phyloP scores from a whole-genome alignment of 345 rosid genomes.

The Citropsis articulata region DNA sequence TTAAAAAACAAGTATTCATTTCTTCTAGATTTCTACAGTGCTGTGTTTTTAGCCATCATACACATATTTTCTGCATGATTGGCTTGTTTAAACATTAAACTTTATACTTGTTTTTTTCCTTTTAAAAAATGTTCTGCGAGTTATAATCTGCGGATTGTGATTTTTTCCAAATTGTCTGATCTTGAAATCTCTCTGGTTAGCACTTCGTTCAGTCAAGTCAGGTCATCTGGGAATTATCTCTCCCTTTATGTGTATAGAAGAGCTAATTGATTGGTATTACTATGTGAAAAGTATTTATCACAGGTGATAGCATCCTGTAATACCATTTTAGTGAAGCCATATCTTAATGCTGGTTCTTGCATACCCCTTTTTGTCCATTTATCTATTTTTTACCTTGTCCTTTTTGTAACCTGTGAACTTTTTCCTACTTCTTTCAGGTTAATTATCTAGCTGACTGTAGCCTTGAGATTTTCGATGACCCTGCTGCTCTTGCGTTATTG shows the following conservation, averaged over 20 bases:
- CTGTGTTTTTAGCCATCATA: neutral
- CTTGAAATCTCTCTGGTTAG: neutral
- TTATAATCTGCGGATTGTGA: neutral
- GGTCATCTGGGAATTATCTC: neutral
- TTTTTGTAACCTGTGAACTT: slow-evolving; percentile 1
- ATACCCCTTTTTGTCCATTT: neutral
- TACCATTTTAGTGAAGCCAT: neutral
- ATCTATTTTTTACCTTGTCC: neutral
- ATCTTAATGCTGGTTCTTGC: neutral
- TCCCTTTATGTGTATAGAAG: neutral
- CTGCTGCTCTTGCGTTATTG: slow-evolving; percentile 70
- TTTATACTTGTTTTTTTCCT: neutral
- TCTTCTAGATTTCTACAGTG: neutral
- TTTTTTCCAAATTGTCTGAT: neutral
- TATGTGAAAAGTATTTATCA: neutral
- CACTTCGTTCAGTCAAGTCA: neutral
- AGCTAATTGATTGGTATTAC: neutral
- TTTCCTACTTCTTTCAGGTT: slow-evolving; percentile 38
- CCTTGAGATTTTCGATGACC: slow-evolving; percentile 88
- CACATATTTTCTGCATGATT: neutral
- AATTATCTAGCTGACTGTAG: slow-evolving; percentile 86
- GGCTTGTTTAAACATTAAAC: neutral
- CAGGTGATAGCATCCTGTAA: neutral
- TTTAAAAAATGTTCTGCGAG: neutral
- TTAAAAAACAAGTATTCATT: neutral